phyloP scores from a whole-genome alignment of 768 basidiomycete species.

The Lepiota brunneoincarnata region DNA sequence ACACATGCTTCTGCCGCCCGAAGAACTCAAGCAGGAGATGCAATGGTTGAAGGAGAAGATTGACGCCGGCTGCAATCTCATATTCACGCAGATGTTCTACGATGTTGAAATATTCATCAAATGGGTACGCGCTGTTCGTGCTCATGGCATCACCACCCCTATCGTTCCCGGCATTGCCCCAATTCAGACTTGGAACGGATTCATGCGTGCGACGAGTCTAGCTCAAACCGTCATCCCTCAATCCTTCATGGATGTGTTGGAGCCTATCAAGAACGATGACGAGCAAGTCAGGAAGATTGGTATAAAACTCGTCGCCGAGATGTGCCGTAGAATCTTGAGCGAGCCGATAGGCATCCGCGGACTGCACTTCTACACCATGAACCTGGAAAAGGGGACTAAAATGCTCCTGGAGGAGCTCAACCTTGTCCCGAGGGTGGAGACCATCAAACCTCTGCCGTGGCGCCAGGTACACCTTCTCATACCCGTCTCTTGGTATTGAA shows the following conservation, averaged over 20 bases:
- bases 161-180: conserved; percentile 94
- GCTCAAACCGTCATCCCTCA: conserved; percentile 81
- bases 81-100: conserved; percentile 99
- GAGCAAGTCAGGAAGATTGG: conserved; percentile 91
- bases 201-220: conserved; percentile 76
- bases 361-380: conserved; percentile 97
- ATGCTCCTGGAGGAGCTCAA: conserved; percentile 93
- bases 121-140: conserved; percentile 85
- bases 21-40: conserved; percentile 77
- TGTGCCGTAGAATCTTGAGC: conserved; percentile 85
- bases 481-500: neutral
- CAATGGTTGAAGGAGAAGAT: conserved; percentile 86
- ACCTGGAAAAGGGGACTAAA: conserved; percentile 91
- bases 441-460: conserved; percentile 96
- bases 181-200: conserved; percentile 96
- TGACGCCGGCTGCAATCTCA: conserved; percentile 87
- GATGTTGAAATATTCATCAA: conserved; percentile 87
- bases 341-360: conserved; percentile 83
- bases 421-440: conserved; percentile 84
- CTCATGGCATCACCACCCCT: conserved; percentile 83
- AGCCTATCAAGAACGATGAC: conserved; percentile 89
- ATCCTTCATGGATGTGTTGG: conserved; percentile 68
- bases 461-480: conserved; percentile 62
- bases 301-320: conserved; percentile 90
- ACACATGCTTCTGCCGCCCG: conserved; percentile 66